Percentiles rank a stretch among this genome's conserved stretches.
phyloP scores from a whole-genome alignment of 2,329 filamentous ascomycete genomes.

The Monosporascus cannonballus region DNA sequence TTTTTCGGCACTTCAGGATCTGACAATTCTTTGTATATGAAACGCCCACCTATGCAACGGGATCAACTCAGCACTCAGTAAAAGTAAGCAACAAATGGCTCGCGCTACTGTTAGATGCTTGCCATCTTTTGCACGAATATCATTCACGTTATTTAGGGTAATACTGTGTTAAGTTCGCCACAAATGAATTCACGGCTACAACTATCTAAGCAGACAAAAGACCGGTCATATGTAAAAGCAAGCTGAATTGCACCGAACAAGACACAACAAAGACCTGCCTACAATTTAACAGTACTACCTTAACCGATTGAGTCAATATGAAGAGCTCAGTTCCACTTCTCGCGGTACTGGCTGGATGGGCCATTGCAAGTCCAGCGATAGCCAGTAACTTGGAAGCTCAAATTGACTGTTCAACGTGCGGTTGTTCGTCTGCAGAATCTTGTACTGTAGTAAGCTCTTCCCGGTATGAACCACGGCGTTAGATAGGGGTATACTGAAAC shows the following conservation, averaged over 20 bases:
- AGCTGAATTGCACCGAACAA: background rate
- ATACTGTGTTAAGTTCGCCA: background rate
- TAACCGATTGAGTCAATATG: constrained; percentile 5
- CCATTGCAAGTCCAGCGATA: constrained; percentile 5
- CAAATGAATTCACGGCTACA: background rate
- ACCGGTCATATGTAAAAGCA: background rate
- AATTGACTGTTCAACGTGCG: constrained; percentile 5
- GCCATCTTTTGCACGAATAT: background rate
- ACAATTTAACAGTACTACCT: background rate
- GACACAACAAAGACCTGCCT: background rate
- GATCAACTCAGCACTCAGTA: background rate
- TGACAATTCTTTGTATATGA: too few relatives aligned
- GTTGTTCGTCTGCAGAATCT: constrained; percentile 9
- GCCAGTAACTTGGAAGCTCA: constrained; percentile 5
- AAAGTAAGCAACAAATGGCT: background rate
- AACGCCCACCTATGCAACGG: background rate
- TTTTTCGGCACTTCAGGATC: too few relatives aligned
- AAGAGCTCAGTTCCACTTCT: constrained; percentile 6
- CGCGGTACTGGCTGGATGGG: constrained; percentile 5
- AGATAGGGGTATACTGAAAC: background rate
- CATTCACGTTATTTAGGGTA: background rate
- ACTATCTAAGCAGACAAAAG: background rate
- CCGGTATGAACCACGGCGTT: background rate
- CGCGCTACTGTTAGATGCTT: background rate
- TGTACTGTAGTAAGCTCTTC: constrained; percentile 5